Base-by-base conservation (phyloP, 2,329 filamentous ascomycete species). In the Colletotrichum godetiae region DNA sequence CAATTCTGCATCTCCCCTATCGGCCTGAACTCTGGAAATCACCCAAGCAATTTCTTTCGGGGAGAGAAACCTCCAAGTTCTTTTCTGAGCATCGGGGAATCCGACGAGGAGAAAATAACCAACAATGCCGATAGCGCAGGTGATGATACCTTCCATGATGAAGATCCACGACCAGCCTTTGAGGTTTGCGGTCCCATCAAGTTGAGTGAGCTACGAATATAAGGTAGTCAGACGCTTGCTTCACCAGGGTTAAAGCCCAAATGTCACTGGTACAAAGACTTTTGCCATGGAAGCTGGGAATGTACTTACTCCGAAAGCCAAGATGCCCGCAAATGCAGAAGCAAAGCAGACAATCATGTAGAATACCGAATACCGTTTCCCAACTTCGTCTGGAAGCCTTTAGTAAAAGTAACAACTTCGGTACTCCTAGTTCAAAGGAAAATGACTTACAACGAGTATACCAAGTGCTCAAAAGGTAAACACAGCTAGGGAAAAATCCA, bases 81-180 rank as follows among this genome's bases (percentile, higher is more conserved):
- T 22, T 29, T 79, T 88, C 3, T 93, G 93, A 53, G 92, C 87
- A 75, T 94, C 92, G 0, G 94, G 94, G 78, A 94, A 96, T 77
- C 96, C 93, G 76, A 94, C 89, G 90, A 94, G 83, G 91, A 94
- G 6, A 89, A 92, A 1, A 85, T 81, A 8, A 91, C 74, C 1
- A 91, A 53, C 7, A 13, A 63, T n/a, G 6, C 69, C 69, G 4
- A 68, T 46, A 19, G 19, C 24, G 59, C 69, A 72, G 11, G 69
- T 95, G 0, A 89, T 85, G 1, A 94, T 81, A 2, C 93, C 93
- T 81, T 93, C 91, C 27, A 92, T 83, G 69, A 93, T 88, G 72
- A 91, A 91, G 67, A 91, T 90, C 90, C 87, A 92, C 2, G 86
- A 86, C 88, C 89, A 92, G 10, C 89, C 89, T 0, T 82, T 77